phyloP scores from a whole-genome alignment of 2,329 filamentous ascomycete species.

The Cytospora schulzeri region DNA sequence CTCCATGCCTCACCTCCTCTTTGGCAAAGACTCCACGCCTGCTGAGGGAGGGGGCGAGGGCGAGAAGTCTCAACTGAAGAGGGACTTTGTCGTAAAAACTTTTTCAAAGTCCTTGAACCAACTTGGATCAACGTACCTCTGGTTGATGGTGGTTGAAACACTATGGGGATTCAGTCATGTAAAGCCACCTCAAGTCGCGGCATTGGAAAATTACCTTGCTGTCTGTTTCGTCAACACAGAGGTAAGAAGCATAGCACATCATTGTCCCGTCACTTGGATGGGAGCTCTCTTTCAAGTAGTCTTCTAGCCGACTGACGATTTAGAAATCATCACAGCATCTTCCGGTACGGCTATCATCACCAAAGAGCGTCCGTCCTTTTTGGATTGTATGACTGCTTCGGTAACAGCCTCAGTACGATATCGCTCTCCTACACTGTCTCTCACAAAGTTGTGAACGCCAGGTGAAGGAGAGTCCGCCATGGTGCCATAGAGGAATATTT shows the following conservation, averaged over 20 bases:
- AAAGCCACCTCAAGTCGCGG: neutral
- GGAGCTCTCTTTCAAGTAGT: constrained; percentile 53
- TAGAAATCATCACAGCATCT: constrained; percentile 51
- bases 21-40: too few species aligned
- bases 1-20: too few species aligned
- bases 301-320: constrained; percentile 53
- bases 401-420: constrained; percentile 45
- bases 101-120: too few species aligned
- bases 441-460: constrained; percentile 24
- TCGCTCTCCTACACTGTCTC: constrained; percentile 31
- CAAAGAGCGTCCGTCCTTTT: constrained; percentile 44
- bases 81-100: too few species aligned
- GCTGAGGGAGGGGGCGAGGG: too few species aligned
- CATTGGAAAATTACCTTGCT: constrained; percentile 45
- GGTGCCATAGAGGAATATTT: constrained; percentile 9
- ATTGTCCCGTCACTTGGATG: constrained; percentile 52
- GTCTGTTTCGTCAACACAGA: constrained; percentile 53
- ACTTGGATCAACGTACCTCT: too few species aligned
- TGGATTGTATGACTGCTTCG: constrained; percentile 49
- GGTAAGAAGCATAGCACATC: constrained; percentile 56
- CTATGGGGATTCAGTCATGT: constrained; percentile 31
- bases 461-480: constrained; percentile 7
- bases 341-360: constrained; percentile 42
- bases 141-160: constrained; percentile 56
- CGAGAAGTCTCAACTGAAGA: too few species aligned